A percentile compares a stretch with the other conserved stretches of the same genome.
phyloP scores from a whole-genome alignment of 805 yeast genomes.

The Candida endomychidarum region DNA sequence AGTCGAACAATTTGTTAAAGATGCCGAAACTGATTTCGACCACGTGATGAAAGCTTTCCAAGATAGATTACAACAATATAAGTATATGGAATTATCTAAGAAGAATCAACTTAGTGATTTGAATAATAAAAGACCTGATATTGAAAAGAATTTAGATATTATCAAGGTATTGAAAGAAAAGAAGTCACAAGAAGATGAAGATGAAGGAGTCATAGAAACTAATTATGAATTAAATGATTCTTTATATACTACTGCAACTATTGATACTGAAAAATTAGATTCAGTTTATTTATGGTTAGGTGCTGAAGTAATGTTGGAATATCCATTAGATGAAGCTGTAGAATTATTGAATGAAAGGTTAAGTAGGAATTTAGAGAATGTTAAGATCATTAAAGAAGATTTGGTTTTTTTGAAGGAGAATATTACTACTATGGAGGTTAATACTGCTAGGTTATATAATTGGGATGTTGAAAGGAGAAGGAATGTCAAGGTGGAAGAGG shows the following conservation, averaged over 20 bases:
- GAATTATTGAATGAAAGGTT: conserved; percentile 64
- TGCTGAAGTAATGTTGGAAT: conserved; percentile 96
- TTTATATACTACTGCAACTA: conserved; percentile 76
- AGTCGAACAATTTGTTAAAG: conserved; percentile 71
- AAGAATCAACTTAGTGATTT: conserved; percentile 51
- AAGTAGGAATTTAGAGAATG: conserved; percentile 57
- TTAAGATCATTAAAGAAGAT: conserved; percentile 72
- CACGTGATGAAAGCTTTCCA: conserved; percentile 72
- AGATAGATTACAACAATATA: conserved; percentile 85
- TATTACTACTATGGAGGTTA: conserved; percentile 97
- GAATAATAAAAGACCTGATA: conserved; percentile 83
- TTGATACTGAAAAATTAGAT: conserved; percentile 55
- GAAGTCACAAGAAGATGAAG: conserved; percentile 33
- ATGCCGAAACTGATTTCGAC: conserved; percentile 64
- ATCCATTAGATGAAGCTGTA: conserved; percentile 85
- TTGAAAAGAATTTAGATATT: conserved; percentile 77
- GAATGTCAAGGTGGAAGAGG: conserved; percentile 17
- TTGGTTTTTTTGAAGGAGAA: conserved; percentile 81
- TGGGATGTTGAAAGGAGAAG: conserved; percentile 83
- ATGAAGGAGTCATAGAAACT: conserved; percentile 49
- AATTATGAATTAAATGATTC: conserved; percentile 94
- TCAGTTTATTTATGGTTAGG: conserved; percentile 92
- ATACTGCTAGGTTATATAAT: conserved; percentile 87
- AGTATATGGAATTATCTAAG: conserved; percentile 73
- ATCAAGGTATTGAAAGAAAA: conserved; percentile 58